These are phyloP conservation scores for Hibiscus tridactylites DNA, from an alignment of 345 rosid species.

Conservation along the genomic window DNA sequence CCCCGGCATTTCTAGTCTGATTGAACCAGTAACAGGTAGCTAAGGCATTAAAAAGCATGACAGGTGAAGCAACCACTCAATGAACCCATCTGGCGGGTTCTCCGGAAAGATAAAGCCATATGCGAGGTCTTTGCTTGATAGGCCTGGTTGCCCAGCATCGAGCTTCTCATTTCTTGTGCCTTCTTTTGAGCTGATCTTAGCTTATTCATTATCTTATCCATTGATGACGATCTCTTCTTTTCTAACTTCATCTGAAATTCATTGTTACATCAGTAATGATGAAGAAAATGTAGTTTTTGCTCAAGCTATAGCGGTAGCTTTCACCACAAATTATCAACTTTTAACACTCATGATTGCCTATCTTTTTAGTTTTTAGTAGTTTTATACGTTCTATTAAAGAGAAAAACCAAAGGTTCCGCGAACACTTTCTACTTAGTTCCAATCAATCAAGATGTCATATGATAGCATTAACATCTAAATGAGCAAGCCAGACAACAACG, in stretches of 20 bases:
- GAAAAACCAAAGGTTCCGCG: neutral
- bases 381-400: neutral
- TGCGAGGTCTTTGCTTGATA: slow-evolving; percentile 37
- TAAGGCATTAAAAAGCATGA: slow-evolving; percentile 50
- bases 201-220: slow-evolving; percentile 90
- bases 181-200: slow-evolving; percentile 80
- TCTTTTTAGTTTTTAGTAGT: neutral
- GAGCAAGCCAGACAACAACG: neutral
- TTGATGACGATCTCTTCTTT: slow-evolving; percentile 80
- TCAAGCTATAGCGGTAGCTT: neutral
- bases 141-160: slow-evolving; percentile 41
- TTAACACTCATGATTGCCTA: neutral
- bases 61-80: slow-evolving; percentile 89
- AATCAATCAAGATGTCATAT: neutral
- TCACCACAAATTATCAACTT: neutral
- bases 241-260: slow-evolving; percentile 88
- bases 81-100: slow-evolving; percentile 56
- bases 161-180: slow-evolving; percentile 86
- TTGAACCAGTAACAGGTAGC: slow-evolving; percentile 6
- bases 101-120: slow-evolving; percentile 35
- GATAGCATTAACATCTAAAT: neutral
- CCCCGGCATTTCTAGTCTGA: slow-evolving; percentile 21
- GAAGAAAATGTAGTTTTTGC: neutral
- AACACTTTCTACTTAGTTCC: neutral
- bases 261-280: slow-evolving; percentile 10